phyloP scores from a whole-genome alignment of 768 basidiomycete genomes.

The Suillus decipiens region DNA sequence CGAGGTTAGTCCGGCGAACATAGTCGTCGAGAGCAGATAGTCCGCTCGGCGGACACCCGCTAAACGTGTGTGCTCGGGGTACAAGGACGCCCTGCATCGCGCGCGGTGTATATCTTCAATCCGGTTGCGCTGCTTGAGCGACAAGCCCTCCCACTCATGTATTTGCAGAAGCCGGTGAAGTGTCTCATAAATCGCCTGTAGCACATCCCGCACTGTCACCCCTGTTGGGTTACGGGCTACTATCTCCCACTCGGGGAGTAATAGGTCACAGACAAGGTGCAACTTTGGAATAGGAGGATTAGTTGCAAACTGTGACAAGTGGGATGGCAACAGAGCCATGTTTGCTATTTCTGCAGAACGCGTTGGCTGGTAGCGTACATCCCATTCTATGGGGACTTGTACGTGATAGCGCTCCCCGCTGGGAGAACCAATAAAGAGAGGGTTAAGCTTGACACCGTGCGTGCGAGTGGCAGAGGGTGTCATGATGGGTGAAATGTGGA shows the following conservation, averaged over 20 bases:
- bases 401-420: slow-evolving; percentile 15
- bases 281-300: slow-evolving; percentile 41
- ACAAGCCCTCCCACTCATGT: slow-evolving; percentile 45
- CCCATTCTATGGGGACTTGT: slow-evolving; percentile 46
- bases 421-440: slow-evolving; percentile 19
- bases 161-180: slow-evolving; percentile 40
- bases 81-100: slow-evolving; percentile 43
- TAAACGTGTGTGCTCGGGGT: slow-evolving; percentile 37
- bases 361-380: slow-evolving; percentile 46
- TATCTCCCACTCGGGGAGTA: slow-evolving; percentile 46
- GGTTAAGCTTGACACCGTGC: slow-evolving; percentile 19
- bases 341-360: slow-evolving; percentile 20
- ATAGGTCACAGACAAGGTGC: slow-evolving; percentile 47
- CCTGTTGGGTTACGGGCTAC: slow-evolving; percentile 42
- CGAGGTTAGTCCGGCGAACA: slow-evolving; percentile 54
- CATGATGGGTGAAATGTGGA: slow-evolving; percentile 15
- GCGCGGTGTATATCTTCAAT: slow-evolving; percentile 44
- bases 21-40: slow-evolving; percentile 47
- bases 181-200: slow-evolving; percentile 45
- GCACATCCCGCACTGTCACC: slow-evolving; percentile 54
- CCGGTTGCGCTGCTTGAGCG: slow-evolving; percentile 43
- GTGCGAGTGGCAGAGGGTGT: slow-evolving; percentile 8
- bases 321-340: slow-evolving; percentile 13
- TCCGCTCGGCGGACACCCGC: slow-evolving; percentile 52
- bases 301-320: slow-evolving; percentile 46